A percentile compares a stretch with the other conserved stretches of the same genome.
These are phyloP conservation scores for Microcos paniculata DNA, from an alignment of 345 rosid species.

Conservation along the genomic window DNA sequence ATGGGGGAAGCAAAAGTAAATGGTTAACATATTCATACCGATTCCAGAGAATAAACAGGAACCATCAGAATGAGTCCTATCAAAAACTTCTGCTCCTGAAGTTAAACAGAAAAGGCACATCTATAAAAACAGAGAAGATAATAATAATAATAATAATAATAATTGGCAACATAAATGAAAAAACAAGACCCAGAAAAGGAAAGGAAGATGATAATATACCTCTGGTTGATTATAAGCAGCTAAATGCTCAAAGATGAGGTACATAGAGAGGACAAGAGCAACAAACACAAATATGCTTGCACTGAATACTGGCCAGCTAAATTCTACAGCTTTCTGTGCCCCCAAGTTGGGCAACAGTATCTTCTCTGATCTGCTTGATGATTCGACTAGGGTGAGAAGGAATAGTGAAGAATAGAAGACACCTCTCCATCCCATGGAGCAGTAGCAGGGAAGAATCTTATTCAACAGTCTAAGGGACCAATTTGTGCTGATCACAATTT, in stretches of 20 bases:
- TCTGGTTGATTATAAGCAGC: constrained; percentile 96
- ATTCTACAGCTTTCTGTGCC: constrained; percentile 36
- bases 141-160: constrained; percentile 6
- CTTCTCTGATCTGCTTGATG: constrained; percentile 43
- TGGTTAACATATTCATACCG: constrained; percentile 50
- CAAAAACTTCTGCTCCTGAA: constrained; percentile 98
- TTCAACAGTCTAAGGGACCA: constrained; percentile 13
- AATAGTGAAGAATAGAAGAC: constrained; percentile 48
- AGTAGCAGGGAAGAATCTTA: background rate
- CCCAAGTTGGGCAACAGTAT: constrained; percentile 47
- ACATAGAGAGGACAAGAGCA: constrained; percentile 82
- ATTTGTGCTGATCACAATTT: background rate
- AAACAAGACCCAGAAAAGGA: background rate
- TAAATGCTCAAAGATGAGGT: constrained; percentile 86
- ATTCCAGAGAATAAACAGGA: constrained; percentile 92
- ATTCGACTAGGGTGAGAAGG: constrained; percentile 57
- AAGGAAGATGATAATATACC: constrained; percentile 45
- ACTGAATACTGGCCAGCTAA: constrained; percentile 85
- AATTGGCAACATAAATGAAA: background rate
- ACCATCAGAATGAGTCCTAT: constrained; percentile 97
- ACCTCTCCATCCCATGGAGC: constrained; percentile 64
- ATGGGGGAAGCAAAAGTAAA: background rate
- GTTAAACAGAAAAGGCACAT: constrained; percentile 13
- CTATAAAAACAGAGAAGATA: constrained; percentile 1
- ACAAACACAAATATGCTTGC: constrained; percentile 79